Conservation (phyloP, 1,284 basidiomycete genomes). For the Microbotryum scabiosae region DNA sequence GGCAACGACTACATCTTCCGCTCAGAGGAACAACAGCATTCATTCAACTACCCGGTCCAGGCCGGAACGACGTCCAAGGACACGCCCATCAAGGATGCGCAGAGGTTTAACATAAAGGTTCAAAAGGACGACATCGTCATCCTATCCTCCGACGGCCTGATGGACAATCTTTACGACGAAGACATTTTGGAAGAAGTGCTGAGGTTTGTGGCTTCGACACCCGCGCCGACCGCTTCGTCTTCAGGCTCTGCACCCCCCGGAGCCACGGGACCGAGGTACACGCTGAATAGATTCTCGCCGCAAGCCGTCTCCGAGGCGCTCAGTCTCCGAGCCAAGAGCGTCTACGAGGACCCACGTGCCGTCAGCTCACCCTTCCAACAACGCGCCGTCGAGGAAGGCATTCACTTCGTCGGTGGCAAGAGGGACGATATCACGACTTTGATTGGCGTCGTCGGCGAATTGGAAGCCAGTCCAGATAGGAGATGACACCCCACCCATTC, state of each 20-base stretch:
- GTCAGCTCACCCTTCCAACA: constrained; percentile 49
- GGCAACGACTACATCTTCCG: constrained; percentile 55
- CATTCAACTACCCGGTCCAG: constrained; percentile 87
- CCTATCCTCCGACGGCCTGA: constrained; percentile 78
- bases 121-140: constrained; percentile 80
- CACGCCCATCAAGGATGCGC: constrained; percentile 62
- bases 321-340: constrained; percentile 45
- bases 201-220: constrained; percentile 47
- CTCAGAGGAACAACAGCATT: constrained; percentile 89
- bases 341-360: constrained; percentile 46
- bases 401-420: constrained; percentile 45
- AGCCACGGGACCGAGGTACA: constrained; percentile 3
- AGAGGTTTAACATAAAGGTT: constrained; percentile 64
- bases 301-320: constrained; percentile 49
- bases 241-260: not conserved
- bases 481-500: not conserved
- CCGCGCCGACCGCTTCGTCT: constrained; percentile 12
- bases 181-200: constrained; percentile 84
- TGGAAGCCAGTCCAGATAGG: constrained; percentile 21
- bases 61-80: constrained; percentile 68
- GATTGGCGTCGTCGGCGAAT: constrained; percentile 41
- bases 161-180: constrained; percentile 91
- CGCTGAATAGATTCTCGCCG: constrained; percentile 43
- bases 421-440: constrained; percentile 44
- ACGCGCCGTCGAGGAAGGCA: constrained; percentile 49